phyloP scores from a whole-genome alignment of 495 filamentous ascomycete species.

The Penicillium angulare region DNA sequence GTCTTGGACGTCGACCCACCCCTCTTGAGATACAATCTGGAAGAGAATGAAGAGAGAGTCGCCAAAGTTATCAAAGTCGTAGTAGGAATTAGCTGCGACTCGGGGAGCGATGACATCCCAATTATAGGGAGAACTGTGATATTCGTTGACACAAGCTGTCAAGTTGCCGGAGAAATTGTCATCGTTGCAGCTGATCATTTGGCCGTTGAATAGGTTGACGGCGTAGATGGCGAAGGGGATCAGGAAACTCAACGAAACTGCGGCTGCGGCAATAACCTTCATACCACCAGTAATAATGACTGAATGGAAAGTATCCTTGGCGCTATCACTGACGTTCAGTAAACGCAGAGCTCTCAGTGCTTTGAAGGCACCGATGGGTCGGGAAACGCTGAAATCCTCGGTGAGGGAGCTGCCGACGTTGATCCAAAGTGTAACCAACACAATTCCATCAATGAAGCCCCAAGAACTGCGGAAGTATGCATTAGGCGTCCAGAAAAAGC shows the following conservation, averaged over 20 bases:
- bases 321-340: conserved; percentile 94
- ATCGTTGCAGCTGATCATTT: conserved; percentile 82
- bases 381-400: conserved; percentile 75
- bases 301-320: conserved; percentile 93
- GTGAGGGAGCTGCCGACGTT: conserved; percentile 81
- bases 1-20: conserved; percentile 91
- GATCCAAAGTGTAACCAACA: conserved; percentile 93
- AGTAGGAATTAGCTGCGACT: conserved; percentile 75
- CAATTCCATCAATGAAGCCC: conserved; percentile 94
- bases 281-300: conserved; percentile 89
- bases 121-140: conserved; percentile 65
- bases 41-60: conserved; percentile 93
- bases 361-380: conserved; percentile 96
- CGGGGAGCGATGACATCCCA: conserved; percentile 86
- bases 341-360: conserved; percentile 89
- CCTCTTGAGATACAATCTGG: conserved; percentile 98
- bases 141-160: conserved; percentile 75
- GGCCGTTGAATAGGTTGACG: conserved; percentile 85
- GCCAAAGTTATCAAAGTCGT: conserved; percentile 92
- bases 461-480: conserved; percentile 95
- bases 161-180: conserved; percentile 53
- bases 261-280: conserved; percentile 83
- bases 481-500: conserved; percentile 95
- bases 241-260: conserved; percentile 90
- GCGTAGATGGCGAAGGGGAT: conserved; percentile 97